Conservation (phyloP, 2,329 filamentous ascomycete genomes). For the Diaporthe capsici region DNA sequence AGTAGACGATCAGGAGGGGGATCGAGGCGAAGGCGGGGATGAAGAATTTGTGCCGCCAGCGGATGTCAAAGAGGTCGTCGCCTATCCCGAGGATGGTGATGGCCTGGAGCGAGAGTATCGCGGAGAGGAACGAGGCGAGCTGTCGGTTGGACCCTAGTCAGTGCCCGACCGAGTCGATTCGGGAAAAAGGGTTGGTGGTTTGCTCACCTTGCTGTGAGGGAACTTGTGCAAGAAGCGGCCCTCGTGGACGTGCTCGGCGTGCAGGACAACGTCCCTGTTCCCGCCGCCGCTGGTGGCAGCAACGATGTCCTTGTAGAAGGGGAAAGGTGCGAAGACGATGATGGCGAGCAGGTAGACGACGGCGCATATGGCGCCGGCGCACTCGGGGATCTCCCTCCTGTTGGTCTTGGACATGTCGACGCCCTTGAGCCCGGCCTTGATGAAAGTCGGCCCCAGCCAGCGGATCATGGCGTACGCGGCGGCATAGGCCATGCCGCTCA, state of each 20-base stretch:
- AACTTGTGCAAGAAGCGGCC: conserved; percentile 92
- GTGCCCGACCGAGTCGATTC: background rate
- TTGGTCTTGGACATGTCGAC: conserved; percentile 83
- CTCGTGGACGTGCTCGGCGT: conserved; percentile 80
- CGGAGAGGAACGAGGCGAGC: conserved; percentile 95
- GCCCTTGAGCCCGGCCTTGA: conserved; percentile 89
- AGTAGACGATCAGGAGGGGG: conserved; percentile 95
- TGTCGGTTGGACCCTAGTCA: conserved; percentile 52
- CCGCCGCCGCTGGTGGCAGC: conserved; percentile 94
- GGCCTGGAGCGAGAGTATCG: conserved; percentile 91
- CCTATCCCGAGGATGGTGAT: conserved; percentile 93
- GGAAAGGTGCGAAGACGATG: conserved; percentile 94
- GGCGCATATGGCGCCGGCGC: conserved; percentile 94
- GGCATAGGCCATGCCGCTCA: conserved; percentile 87
- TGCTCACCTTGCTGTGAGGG: conserved; percentile 87
- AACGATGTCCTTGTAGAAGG: conserved; percentile 98
- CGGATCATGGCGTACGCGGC: conserved; percentile 88
- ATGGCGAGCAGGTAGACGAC: conserved; percentile 91
- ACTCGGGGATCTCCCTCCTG: conserved; percentile 88
- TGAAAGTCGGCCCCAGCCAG: conserved; percentile 93
- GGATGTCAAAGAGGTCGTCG: conserved; percentile 97
- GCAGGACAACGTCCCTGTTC: conserved; percentile 87
- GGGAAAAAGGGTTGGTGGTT: background rate
- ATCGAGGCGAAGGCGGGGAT: conserved; percentile 95
- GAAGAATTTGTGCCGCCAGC: conserved; percentile 99